Percentiles rank a stretch among this genome's conserved stretches.
Evolutionary conservation across 2,329 filamentous ascomycete genomes (phyloP).

Genomic region (Trichoderma arundinaceum): DNA sequence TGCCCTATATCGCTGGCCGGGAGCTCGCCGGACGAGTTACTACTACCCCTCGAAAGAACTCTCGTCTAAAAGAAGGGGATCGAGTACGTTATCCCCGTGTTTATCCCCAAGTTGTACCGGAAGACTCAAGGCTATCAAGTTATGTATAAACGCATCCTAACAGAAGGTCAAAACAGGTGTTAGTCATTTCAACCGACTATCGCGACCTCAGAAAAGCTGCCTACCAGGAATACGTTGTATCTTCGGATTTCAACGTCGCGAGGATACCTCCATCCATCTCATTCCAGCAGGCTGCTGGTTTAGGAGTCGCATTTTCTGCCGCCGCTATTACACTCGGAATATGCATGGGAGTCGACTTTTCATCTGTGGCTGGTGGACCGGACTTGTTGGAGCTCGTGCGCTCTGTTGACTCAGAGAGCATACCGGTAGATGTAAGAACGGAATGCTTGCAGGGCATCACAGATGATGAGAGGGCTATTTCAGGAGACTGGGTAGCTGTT

Average conservation of each 20-base stretch:
- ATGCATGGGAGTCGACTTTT: conserved; percentile 72
- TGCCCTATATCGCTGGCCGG: conserved; percentile 72
- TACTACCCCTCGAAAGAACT: conserved; percentile 44
- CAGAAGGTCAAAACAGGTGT: conserved; percentile 44
- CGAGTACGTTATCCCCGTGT: conserved; percentile 44
- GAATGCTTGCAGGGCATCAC: conserved; percentile 66
- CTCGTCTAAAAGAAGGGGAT: conserved; percentile 62
- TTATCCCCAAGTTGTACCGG: neutral
- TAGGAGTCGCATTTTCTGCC: conserved; percentile 75
- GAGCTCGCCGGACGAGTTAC: conserved; percentile 72
- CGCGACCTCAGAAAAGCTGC: conserved; percentile 73
- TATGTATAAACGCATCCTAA: neutral
- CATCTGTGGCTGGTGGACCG: conserved; percentile 57
- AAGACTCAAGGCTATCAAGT: too few species aligned
- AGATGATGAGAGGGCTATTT: conserved; percentile 57
- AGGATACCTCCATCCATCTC: conserved; percentile 61
- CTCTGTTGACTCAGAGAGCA: conserved; percentile 49
- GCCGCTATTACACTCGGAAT: conserved; percentile 70
- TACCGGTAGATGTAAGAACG: conserved; percentile 65
- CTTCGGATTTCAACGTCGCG: conserved; percentile 68
- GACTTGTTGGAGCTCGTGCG: conserved; percentile 62
- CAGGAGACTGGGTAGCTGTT: conserved; percentile 73
- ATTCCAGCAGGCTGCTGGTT: conserved; percentile 62
- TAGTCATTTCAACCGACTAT: conserved; percentile 77
- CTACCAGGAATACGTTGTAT: conserved; percentile 72